Base-by-base conservation (phyloP, 2,329 filamentous ascomycete species). In the Scedosporium minutisporum region DNA sequence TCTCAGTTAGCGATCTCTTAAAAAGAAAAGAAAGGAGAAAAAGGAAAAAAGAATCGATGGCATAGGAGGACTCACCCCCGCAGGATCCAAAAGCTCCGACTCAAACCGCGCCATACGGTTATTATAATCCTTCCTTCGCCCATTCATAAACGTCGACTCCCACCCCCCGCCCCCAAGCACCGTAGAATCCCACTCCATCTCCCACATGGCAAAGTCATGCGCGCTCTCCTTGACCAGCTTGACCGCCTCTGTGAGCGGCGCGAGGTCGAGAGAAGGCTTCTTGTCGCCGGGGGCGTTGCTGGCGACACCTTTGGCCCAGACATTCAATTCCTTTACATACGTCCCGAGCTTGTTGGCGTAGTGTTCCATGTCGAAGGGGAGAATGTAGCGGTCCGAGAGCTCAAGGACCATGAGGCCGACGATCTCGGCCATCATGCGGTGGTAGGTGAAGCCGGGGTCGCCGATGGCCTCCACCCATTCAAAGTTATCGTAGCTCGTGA, bases 401-500 rank as follows among this genome's bases (percentile, higher is more conserved):
- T 97, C 93, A 21, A 97, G 83, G 61, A 95, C 82, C n/a, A 97
- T 78, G 3, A 97, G 79, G 1, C 86, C 86, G 74, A 91, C 87
- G 48, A 97, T 79, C 74, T 97, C 87, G 10, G 86, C 90, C 64
- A 97, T 82, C 5, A 89, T 76, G 48, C 81, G 83, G 76, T 97
- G 95, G 71, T 96, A 95, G 10, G 81, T 74, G 70, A 96, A 96
- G 1, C 83, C 87, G 0, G 91, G 91, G 71, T 99, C 95, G 23
- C 90, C 87, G 64, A 90, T 85, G 44, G 81, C 82, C 27, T 87
- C 80, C 82, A 97, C 91, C 87, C 91, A 93, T 55, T 92, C 88
- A 68, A 90, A 93, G 62, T 87, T 96, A 71, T 97, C 93, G 74
- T 96, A 96, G 75, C 89, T 95, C 64, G 89, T 93, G 73, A 92